Conservation (phyloP, 495 filamentous ascomycete species). For the Penicillium macrosclerotiorum region DNA sequence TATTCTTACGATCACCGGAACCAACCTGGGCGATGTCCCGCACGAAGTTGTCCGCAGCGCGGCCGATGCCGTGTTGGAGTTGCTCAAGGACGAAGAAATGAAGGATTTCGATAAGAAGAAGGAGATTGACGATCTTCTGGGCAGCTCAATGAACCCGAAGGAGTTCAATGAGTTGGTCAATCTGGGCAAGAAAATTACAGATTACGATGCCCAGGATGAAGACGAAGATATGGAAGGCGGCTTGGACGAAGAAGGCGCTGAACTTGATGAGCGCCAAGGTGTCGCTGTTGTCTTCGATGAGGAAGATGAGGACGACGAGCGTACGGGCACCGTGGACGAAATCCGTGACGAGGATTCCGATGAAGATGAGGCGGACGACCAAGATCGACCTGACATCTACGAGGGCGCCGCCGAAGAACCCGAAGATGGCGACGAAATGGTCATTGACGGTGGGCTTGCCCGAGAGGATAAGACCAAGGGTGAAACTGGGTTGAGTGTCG, state of each 20-base stretch:
- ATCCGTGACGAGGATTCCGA: slow-evolving; percentile 80
- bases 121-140: slow-evolving; percentile 90
- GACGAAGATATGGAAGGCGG: slow-evolving; percentile 80
- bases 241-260: slow-evolving; percentile 61
- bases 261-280: slow-evolving; percentile 90
- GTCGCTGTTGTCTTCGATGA: slow-evolving; percentile 97
- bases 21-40: slow-evolving; percentile 87
- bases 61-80: slow-evolving; percentile 89
- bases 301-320: slow-evolving; percentile 88
- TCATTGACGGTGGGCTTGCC: slow-evolving; percentile 64
- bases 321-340: slow-evolving; percentile 68
- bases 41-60: slow-evolving; percentile 90
- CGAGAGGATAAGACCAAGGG: slow-evolving; percentile 47
- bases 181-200: slow-evolving; percentile 97
- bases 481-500: slow-evolving; percentile 55
- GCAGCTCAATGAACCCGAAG: slow-evolving; percentile 76
- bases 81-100: slow-evolving; percentile 89
- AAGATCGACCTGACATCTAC: slow-evolving; percentile 45
- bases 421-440: slow-evolving; percentile 65
- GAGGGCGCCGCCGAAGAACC: slow-evolving; percentile 50
- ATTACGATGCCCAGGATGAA: slow-evolving; percentile 96
- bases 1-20: slow-evolving; percentile 85
- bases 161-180: slow-evolving; percentile 97
- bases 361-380: slow-evolving; percentile 61
- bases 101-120: slow-evolving; percentile 99